A percentile compares a stretch with the other conserved stretches of the same genome.
These are phyloP conservation scores for Malus hybrid DNA, from an alignment of 331 rosid species.

Conservation along the genomic window DNA sequence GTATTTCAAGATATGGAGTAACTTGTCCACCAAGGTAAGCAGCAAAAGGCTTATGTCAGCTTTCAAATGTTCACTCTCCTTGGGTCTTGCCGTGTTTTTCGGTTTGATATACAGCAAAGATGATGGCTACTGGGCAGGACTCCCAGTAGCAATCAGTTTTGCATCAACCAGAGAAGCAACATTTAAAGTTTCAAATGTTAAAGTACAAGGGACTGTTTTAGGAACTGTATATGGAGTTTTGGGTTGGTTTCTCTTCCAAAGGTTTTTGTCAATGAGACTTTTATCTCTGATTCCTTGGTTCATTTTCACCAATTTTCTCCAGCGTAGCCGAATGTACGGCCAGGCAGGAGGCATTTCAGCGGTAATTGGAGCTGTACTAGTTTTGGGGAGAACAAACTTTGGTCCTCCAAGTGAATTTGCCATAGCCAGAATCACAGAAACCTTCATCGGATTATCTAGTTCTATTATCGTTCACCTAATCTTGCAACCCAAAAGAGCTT, in stretches of 20 bases:
- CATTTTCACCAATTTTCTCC: constrained; percentile 63
- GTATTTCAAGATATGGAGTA: constrained; percentile 8
- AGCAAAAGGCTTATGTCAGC: constrained; percentile 28
- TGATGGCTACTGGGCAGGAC: constrained; percentile 44
- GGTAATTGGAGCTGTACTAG: constrained; percentile 53
- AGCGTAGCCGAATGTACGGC: constrained; percentile 62
- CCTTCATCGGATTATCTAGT: constrained; percentile 55
- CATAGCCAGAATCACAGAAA: constrained; percentile 48
- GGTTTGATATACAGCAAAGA: constrained; percentile 33
- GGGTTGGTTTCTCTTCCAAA: constrained; percentile 54
- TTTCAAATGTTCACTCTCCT: constrained; percentile 27
- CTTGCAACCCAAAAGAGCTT: constrained; percentile 54
- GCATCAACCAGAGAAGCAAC: constrained; percentile 58
- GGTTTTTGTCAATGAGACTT: constrained; percentile 35
- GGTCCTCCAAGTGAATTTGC: constrained; percentile 73
- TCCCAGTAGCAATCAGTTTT: constrained; percentile 56
- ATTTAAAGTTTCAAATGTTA: constrained; percentile 49
- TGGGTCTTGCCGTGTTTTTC: constrained; percentile 36
- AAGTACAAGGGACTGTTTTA: constrained; percentile 69
- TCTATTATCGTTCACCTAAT: constrained; percentile 50
- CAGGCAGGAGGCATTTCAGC: constrained; percentile 74
- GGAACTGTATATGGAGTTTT: constrained; percentile 74
- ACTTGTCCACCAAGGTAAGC: constrained; percentile 9
- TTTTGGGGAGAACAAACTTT: constrained; percentile 49
- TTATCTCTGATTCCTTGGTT: constrained; percentile 72